Conservation (phyloP, 2,329 filamentous ascomycete genomes). For the Colletotrichum scovillei region DNA sequence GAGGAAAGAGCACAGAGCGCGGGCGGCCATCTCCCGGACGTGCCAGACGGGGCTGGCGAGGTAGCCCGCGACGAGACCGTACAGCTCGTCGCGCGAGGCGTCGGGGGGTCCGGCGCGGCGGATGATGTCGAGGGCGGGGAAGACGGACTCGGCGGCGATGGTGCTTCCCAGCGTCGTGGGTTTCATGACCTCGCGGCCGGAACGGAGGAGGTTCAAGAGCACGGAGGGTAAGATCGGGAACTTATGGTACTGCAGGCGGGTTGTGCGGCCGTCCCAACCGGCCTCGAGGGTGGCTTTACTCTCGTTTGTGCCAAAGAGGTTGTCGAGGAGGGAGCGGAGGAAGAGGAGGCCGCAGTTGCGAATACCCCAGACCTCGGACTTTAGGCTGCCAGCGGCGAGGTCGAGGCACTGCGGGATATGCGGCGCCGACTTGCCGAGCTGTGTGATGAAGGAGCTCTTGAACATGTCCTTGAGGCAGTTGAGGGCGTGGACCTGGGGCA, state of each 20-base stretch:
- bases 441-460: constrained; percentile 81
- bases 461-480: constrained; percentile 96
- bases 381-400: constrained; percentile 83
- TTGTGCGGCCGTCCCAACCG: constrained; percentile 72
- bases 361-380: constrained; percentile 90
- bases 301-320: constrained; percentile 80
- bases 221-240: constrained; percentile 74
- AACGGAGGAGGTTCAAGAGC: constrained; percentile 70
- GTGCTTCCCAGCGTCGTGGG: constrained; percentile 43
- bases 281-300: constrained; percentile 71
- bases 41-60: constrained; percentile 81
- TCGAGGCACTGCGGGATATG: constrained; percentile 80
- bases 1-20: constrained; percentile 75
- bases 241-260: constrained; percentile 76
- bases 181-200: constrained; percentile 58
- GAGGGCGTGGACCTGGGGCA: constrained; percentile 93
- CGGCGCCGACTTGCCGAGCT: constrained; percentile 77
- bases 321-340: constrained; percentile 85
- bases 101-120: constrained; percentile 76
- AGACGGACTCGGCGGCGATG: constrained; percentile 75
- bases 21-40: constrained; percentile 82
- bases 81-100: constrained; percentile 64
- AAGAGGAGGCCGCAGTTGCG: constrained; percentile 93
- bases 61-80: constrained; percentile 69
- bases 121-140: constrained; percentile 85